phyloP scores from a whole-genome alignment of 2,329 filamentous ascomycete genomes.

The Scedosporium apiospermum region DNA sequence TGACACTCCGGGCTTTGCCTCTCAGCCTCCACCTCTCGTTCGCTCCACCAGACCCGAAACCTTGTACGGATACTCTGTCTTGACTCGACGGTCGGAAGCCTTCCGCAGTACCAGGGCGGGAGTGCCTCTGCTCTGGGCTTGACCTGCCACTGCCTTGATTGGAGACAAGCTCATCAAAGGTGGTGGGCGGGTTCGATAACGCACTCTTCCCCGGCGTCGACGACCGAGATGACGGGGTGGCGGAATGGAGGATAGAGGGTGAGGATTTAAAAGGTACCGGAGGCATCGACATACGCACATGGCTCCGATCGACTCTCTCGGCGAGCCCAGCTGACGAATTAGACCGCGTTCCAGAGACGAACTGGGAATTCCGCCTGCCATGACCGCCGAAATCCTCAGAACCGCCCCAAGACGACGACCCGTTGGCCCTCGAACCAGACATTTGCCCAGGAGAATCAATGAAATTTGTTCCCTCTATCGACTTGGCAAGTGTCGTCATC shows the following conservation, averaged over 20 bases:
- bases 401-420: conserved; percentile 24
- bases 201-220: conserved; percentile 38
- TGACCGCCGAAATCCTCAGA: conserved; percentile 29
- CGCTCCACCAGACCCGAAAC: conserved; percentile 61
- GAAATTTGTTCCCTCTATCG: conserved; percentile 60
- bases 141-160: conserved; percentile 33
- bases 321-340: conserved; percentile 36
- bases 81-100: conserved; percentile 39
- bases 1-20: conserved; percentile 67
- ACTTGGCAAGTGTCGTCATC: conserved; percentile 64
- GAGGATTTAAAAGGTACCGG: conserved; percentile 45
- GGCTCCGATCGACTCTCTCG: conserved; percentile 44
- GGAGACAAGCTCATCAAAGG: conserved; percentile 29
- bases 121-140: conserved; percentile 24
- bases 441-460: conserved; percentile 66
- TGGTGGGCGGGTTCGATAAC: conserved; percentile 32
- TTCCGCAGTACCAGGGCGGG: conserved; percentile 29
- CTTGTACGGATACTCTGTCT: conserved; percentile 54
- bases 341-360: conserved; percentile 39
- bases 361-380: conserved; percentile 47
- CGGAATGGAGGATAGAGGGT: conserved; percentile 27
- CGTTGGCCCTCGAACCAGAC: conserved; percentile 27
- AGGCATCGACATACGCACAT: conserved; percentile 75
- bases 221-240: conserved; percentile 37
- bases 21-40: conserved; percentile 72